These are phyloP conservation scores for Dendrobium nobile DNA, from an alignment of 106 monocot genomes.

Conservation along the genomic window DNA sequence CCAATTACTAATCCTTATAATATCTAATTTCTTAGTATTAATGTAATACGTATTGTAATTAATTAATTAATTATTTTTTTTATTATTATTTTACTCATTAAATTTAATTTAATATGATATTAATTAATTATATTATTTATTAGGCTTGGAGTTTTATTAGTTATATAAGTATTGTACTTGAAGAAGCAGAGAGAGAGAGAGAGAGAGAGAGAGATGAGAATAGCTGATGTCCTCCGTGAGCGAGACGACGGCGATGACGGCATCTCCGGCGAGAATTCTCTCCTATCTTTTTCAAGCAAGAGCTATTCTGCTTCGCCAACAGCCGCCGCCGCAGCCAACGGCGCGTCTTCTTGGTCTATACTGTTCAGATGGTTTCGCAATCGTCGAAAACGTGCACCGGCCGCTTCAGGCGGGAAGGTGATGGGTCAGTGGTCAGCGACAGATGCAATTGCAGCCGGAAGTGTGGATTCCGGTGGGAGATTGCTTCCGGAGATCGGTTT, in stretches of 20 bases:
- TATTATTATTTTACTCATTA: no score
- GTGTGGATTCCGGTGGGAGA: neutral
- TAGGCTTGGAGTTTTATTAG: no score
- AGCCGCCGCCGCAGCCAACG: neutral
- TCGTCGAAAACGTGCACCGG: neutral
- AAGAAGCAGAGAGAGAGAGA: neutral
- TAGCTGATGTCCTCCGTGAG: constrained; percentile 1
- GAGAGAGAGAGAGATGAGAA: neutral
- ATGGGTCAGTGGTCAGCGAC: neutral
- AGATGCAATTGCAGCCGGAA: neutral
- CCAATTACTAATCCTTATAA: no score
- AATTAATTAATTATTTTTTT: no score
- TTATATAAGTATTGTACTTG: no score
- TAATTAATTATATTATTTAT: no score
- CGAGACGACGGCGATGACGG: neutral
- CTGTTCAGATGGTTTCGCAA: neutral
- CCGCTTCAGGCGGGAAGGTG: neutral
- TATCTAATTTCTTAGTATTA: no score
- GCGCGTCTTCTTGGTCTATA: neutral
- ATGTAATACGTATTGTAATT: no score
- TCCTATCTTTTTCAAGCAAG: neutral
- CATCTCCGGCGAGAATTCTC: neutral
- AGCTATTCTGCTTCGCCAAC: neutral
- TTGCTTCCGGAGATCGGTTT: neutral
- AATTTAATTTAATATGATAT: no score